These are phyloP conservation scores for Aspergillus sojae DNA, from an alignment of 2,329 filamentous ascomycete genomes.

Conservation along the genomic window DNA sequence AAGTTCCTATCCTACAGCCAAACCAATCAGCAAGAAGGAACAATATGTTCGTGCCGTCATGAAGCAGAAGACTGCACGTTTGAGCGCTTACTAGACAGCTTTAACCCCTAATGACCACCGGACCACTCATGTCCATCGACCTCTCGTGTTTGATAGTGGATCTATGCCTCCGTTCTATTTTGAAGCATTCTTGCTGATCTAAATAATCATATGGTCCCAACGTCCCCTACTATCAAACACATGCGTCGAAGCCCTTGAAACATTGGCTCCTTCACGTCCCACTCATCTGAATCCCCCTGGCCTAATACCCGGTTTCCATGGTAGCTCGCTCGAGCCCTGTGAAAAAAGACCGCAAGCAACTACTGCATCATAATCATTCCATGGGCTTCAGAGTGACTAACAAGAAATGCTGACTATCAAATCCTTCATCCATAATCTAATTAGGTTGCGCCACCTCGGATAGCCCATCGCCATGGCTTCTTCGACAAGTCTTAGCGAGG, in stretches of 20 bases:
- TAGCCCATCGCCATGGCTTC: conserved; percentile 2
- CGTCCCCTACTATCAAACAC: not conserved
- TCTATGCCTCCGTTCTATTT: not conserved
- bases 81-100: too few relatives aligned
- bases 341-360: not conserved
- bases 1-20: too few relatives aligned
- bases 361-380: not conserved
- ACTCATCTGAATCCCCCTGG: not conserved
- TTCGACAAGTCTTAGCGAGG: conserved; percentile 8
- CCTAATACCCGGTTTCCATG: not conserved
- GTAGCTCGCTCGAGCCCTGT: not conserved
- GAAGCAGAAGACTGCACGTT: too few relatives aligned
- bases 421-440: conserved; percentile 1
- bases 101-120: too few relatives aligned
- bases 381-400: not conserved
- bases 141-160: not conserved
- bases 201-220: not conserved
- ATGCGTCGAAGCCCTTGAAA: not conserved
- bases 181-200: conserved; percentile 3
- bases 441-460: not conserved
- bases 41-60: too few relatives aligned
- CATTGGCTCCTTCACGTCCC: not conserved
- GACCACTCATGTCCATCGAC: too few relatives aligned
- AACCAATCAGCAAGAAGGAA: too few relatives aligned
- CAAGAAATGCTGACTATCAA: not conserved